Conservation (phyloP, 2,329 filamentous ascomycete species). For the Cryphonectria nitschkei region DNA sequence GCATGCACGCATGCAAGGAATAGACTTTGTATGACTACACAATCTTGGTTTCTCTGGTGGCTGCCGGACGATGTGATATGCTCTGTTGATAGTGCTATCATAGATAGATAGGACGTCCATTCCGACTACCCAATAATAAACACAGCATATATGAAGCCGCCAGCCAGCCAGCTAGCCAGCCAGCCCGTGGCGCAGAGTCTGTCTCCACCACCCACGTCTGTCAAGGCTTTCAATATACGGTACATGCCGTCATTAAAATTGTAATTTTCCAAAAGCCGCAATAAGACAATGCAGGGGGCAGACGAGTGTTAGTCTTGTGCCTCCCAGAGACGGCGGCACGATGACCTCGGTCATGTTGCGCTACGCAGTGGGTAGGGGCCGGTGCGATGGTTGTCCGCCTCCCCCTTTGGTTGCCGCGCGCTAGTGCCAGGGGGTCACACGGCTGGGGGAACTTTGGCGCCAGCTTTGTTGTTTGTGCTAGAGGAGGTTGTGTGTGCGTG, state of each 20-base stretch:
- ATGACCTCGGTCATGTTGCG: neutral
- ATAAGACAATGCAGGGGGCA: too few species aligned
- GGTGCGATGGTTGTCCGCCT: neutral
- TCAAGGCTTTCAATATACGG: too few species aligned
- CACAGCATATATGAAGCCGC: neutral
- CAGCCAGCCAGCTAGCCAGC: neutral
- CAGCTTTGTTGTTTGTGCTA: neutral
- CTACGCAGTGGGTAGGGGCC: neutral
- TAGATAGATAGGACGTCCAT: neutral
- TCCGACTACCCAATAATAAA: neutral
- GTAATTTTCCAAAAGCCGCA: too few species aligned
- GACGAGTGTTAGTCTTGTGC: neutral
- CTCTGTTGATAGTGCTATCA: neutral
- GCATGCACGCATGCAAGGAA: constrained; percentile 19
- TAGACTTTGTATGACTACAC: constrained; percentile 17
- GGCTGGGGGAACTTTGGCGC: neutral
- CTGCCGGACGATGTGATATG: neutral
- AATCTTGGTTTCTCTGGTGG: neutral
- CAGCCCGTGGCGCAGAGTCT: too few species aligned
- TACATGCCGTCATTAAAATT: too few species aligned
- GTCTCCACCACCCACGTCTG: too few species aligned
- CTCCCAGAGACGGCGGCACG: neutral
- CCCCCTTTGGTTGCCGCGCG: neutral
- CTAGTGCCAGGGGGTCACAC: neutral
- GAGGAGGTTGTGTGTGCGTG: neutral